phyloP scores from a whole-genome alignment of 2,329 filamentous ascomycete species.

The Colletotrichum lini region DNA sequence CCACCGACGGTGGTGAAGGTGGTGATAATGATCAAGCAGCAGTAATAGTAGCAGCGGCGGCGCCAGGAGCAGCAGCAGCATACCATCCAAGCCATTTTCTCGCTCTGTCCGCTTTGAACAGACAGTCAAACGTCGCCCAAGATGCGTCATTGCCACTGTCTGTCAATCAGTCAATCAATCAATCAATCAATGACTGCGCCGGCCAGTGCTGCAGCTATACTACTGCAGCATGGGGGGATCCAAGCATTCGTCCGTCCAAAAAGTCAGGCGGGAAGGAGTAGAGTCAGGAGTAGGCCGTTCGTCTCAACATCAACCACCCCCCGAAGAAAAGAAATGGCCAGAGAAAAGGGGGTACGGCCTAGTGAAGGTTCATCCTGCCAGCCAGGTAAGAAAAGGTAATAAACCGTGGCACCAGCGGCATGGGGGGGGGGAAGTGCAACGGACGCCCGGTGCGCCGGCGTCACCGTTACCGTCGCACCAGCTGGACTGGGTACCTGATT shows the following conservation, averaged over 20 bases:
- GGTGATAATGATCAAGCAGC: neutral
- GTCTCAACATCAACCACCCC: neutral
- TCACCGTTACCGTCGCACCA: constrained; percentile 2
- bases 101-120: constrained; percentile 4
- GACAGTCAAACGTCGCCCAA: neutral
- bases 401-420: constrained; percentile 24
- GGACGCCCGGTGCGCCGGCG: constrained; percentile 33
- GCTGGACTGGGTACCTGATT: constrained; percentile 23
- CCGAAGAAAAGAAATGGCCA: constrained; percentile 5
- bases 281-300: constrained; percentile 16
- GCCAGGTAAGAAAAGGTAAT: neutral
- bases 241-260: constrained; percentile 33
- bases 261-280: constrained; percentile 34
- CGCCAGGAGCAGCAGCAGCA: neutral
- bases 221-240: neutral
- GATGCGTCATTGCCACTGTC: constrained; percentile 8
- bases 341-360: constrained; percentile 22
- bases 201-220: neutral
- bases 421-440: constrained; percentile 14
- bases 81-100: neutral
- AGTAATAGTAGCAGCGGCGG: neutral
- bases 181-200: neutral
- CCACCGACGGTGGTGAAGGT: neutral
- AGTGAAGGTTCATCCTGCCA: constrained; percentile 40
- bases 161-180: neutral